Evolutionary conservation across 1,139 yeast species (phyloP).

Genomic region (Candida tunisiensis): DNA sequence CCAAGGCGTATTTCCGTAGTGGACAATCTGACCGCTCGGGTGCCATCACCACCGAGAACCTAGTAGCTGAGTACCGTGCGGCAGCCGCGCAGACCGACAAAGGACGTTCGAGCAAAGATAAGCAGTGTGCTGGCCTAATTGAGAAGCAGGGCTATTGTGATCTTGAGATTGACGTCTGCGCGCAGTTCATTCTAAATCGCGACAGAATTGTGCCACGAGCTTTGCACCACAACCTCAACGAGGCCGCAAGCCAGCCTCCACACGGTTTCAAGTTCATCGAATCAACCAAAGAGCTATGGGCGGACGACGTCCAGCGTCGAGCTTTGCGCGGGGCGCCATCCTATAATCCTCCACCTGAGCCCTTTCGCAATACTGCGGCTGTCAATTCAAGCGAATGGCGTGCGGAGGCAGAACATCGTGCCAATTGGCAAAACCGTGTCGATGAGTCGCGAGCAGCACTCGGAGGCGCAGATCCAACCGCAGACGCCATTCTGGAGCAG

Average conservation of each 20-base stretch:
- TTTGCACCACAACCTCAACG: conserved; percentile 31
- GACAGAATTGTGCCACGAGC: conserved; percentile 26
- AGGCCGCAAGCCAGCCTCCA: conserved; percentile 5
- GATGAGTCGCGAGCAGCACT: too few relatives aligned
- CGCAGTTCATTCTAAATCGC: conserved; percentile 43
- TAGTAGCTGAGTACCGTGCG: background rate
- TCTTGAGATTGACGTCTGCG: conserved; percentile 55
- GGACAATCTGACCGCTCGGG: conserved; percentile 6
- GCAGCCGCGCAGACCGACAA: background rate
- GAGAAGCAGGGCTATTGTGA: conserved; percentile 1
- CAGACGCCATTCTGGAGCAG: background rate
- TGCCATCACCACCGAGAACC: conserved; percentile 4
- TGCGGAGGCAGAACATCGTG: too few relatives aligned
- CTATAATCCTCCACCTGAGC: conserved; percentile 11
- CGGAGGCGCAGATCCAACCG: conserved; percentile 1
- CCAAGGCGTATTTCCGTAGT: background rate
- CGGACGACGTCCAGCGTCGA: conserved; percentile 45
- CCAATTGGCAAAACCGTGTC: too few relatives aligned
- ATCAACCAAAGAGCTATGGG: conserved; percentile 44
- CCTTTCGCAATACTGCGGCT: conserved; percentile 1
- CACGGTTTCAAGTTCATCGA: conserved; percentile 26
- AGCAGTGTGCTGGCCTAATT: conserved; percentile 1
- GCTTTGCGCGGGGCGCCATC: conserved; percentile 21
- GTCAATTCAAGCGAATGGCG: too few relatives aligned
- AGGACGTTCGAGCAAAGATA: background rate